phyloP scores from a whole-genome alignment of 768 basidiomycete species.

The Boletus pseudo-olivaceus region DNA sequence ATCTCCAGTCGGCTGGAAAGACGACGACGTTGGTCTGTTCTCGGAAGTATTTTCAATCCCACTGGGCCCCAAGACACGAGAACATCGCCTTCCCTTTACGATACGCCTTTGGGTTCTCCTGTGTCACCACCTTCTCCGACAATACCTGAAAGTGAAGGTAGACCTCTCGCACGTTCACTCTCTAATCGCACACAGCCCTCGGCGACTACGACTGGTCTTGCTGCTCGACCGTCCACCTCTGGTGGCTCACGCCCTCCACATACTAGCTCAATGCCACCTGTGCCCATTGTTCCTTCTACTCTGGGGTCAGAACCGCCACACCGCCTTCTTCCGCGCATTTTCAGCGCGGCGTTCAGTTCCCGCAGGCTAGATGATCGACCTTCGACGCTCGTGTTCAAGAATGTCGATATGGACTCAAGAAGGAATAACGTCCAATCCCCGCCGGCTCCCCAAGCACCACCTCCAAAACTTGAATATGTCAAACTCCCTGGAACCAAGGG shows the following conservation, averaged over 20 bases:
- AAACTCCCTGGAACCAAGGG: slow-evolving; percentile 91
- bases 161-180: slow-evolving; percentile 24
- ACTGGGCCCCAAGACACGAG: slow-evolving; percentile 22
- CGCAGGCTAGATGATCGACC: slow-evolving; percentile 59
- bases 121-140: slow-evolving; percentile 17
- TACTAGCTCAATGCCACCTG: slow-evolving; percentile 15
- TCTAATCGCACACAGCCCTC: slow-evolving; percentile 21
- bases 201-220: slow-evolving; percentile 9
- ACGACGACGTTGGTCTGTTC: slow-evolving; percentile 70
- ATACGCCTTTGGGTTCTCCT: slow-evolving; percentile 18
- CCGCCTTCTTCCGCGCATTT: slow-evolving; percentile 68
- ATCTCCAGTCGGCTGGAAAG: slow-evolving; percentile 33
- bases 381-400: slow-evolving; percentile 33
- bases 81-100: slow-evolving; percentile 25
- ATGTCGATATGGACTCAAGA: slow-evolving; percentile 39
- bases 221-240: slow-evolving; percentile 36
- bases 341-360: slow-evolving; percentile 58
- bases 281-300: slow-evolving; percentile 29
- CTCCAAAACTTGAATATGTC: slow-evolving; percentile 86
- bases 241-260: slow-evolving; percentile 26
- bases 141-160: slow-evolving; percentile 16
- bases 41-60: slow-evolving; percentile 44
- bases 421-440: slow-evolving; percentile 33
- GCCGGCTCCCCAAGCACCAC: slow-evolving; percentile 50
- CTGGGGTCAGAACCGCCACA: slow-evolving; percentile 41